Evolutionary conservation across 495 filamentous ascomycete genomes (phyloP), one percentile per base, ranked within the genome.

Genomic region (Aspergillus nidulans): DNA sequence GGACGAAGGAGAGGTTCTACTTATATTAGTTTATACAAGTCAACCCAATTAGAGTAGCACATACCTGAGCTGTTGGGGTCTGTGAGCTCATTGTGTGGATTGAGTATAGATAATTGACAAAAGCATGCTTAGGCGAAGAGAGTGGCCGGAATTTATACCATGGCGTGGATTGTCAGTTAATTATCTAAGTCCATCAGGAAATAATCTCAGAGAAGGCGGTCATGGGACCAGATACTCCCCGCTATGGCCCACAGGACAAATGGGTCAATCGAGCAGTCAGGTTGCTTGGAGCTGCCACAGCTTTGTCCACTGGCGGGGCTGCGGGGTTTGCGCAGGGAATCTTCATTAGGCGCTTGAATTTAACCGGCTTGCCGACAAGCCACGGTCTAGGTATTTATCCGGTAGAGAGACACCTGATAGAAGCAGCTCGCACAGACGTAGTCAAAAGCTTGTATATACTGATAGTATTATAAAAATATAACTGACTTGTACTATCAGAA

Each of bases 1-100:
- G 83, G 63, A 95, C 73, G 73, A 95, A 95, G 48, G 91, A 95
- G 53, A 87, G 85, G 75, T 96, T 96, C 89, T 96, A 57, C 13
- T 8, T 24, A 28, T 18, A 46, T 32, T 19, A 19, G 38, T 49
- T 25, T 23, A n/a, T 44, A 28, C 32, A 15, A 1, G 12, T 6
- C 21, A 38, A 20, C 20, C 1, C 18, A 6, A 19, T 30, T 18
- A n/a, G n/a, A 13, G 42, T 2, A 1, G 12, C 38, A 42, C 47
- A 20, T 62, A 70, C 68, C 61, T 71, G 49, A 16, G 62, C 58
- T 25, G 62, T 34, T 30, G 62, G 24, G 50, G 47, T 59, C 41
- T 52, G 47, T 6, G 51, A 48, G 23, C 40, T 50, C 59, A 62
- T 57, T 16, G 16, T 34, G 50, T 46, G 24, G 21, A 4, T 12